These are phyloP conservation scores for Zizania palustris DNA, from an alignment of 202 grass and related monocot species.

Conservation along the genomic window DNA sequence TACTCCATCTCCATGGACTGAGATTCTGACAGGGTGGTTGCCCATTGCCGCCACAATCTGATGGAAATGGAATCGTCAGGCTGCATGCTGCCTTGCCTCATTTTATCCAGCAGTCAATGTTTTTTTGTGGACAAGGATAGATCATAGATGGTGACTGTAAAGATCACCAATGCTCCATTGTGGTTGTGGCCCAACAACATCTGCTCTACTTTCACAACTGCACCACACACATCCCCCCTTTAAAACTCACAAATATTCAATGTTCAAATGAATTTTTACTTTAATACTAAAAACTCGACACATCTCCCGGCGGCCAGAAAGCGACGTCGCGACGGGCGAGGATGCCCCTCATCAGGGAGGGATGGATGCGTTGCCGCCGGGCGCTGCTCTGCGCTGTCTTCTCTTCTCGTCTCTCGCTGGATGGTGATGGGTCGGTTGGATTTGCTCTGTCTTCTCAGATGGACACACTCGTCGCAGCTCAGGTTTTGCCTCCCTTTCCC, in stretches of 20 bases:
- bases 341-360: neutral
- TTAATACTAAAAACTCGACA: too few species aligned
- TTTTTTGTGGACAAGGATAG: neutral
- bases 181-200: too few species aligned
- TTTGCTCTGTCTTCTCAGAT: slow-evolving; percentile 18
- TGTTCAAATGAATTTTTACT: too few species aligned
- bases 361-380: neutral
- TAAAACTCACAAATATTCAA: too few species aligned
- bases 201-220: too few species aligned
- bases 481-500: neutral
- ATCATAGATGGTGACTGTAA: neutral
- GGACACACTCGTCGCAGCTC: neutral
- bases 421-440: slow-evolving; percentile 35
- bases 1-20: neutral
- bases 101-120: slow-evolving; percentile 35
- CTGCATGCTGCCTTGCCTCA: slow-evolving; percentile 25
- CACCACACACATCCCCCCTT: too few species aligned
- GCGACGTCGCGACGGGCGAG: neutral
- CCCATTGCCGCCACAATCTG: slow-evolving; percentile 8
- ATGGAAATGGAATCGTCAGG: slow-evolving; percentile 9
- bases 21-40: slow-evolving; percentile 2
- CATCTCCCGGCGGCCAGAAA: neutral
- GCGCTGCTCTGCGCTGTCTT: neutral
- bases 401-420: neutral
- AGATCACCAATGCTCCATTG: neutral